Evolutionary conservation across 2,329 filamentous ascomycete species (phyloP), one percentile per base, ranked within the genome.

Genomic region (Gremmenia infestans): DNA sequence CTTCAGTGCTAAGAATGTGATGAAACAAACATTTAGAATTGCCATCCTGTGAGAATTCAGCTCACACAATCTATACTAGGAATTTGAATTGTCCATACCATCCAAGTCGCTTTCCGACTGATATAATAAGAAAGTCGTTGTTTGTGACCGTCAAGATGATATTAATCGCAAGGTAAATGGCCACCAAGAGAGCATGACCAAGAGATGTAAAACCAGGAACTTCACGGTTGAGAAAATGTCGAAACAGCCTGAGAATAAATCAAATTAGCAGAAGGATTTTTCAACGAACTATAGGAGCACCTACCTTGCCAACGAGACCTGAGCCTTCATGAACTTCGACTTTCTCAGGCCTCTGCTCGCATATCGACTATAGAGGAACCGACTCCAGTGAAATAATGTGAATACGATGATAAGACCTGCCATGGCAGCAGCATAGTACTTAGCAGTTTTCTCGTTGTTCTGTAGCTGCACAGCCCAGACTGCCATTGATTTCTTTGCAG

Each of bases 1-100:
- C 62, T 83, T 83, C 43, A 85, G 71, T 1, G 77, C 73, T 15
- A 85, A 70, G 49, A 83, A 78, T 12, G 82, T 71, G 12, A 81
- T 73, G 15, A 85, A 68, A 12, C 72, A 68, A 32, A 82, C 66
- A 61, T 85, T 85, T 35, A 65, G 71, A 12, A 74, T 64, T 0
- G 73, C 68, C 65, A 81, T 71, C 78, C 78, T 81, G 37, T 48
- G 2, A 32, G 3, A 32, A 11, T 11, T 32, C 28, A 32, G 28
- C n/a, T 37, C 50, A 32, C 52, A 55, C 69, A 58, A 73, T 69
- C 19, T 19, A 12, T 48, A 42, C 40, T 65, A 61, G 53, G 59
- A 48, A 52, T 43, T 68, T 42, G 36, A 64, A 63, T 56, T 53
- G 11, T 15, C 5, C 59, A 53, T 57, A 71, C 63, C 66, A 67